Percentiles rank a stretch among this genome's conserved stretches.
These are phyloP conservation scores for Penicillium ochrochloron DNA, from an alignment of 495 filamentous ascomycete species.

Conservation along the genomic window DNA sequence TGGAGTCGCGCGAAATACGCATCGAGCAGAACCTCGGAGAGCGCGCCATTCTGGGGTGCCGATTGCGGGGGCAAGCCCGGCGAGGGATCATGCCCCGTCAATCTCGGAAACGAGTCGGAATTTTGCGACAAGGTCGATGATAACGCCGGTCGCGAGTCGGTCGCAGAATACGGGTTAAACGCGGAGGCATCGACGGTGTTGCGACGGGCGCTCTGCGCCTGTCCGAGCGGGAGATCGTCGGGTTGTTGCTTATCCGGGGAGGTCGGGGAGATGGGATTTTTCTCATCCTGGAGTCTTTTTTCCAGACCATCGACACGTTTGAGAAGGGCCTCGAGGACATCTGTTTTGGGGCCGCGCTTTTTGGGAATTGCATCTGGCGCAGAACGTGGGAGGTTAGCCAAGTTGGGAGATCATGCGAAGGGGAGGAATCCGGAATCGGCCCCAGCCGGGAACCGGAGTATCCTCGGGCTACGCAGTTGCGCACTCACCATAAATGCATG, in stretches of 20 bases:
- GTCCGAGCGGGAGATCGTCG: conserved; percentile 21
- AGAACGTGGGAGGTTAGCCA: neutral
- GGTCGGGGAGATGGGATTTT: conserved; percentile 55
- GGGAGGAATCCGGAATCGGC: neutral
- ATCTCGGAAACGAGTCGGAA: conserved; percentile 20
- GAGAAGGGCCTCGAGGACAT: conserved; percentile 80
- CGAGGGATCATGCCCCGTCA: conserved; percentile 14
- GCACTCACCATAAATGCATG: conserved; percentile 81
- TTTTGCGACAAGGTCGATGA: conserved; percentile 20
- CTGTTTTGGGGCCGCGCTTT: conserved; percentile 86
- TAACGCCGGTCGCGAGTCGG: conserved; percentile 17
- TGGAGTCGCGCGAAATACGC: conserved; percentile 77
- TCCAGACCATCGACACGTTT: conserved; percentile 86
- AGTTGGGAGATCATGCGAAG: neutral
- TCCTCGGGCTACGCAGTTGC: conserved; percentile 9
- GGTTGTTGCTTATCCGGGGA: conserved; percentile 33
- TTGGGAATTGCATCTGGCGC: conserved; percentile 81
- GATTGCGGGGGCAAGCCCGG: conserved; percentile 30
- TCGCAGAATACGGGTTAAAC: conserved; percentile 21
- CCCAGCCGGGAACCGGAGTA: neutral
- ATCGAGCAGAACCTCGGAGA: conserved; percentile 68
- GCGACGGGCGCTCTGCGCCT: conserved; percentile 21
- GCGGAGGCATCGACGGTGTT: conserved; percentile 33
- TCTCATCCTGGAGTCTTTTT: conserved; percentile 72
- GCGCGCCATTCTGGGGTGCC: conserved; percentile 35